Conservation (phyloP, 2,329 filamentous ascomycete species). For the Hymenoscyphus fraxineus region DNA sequence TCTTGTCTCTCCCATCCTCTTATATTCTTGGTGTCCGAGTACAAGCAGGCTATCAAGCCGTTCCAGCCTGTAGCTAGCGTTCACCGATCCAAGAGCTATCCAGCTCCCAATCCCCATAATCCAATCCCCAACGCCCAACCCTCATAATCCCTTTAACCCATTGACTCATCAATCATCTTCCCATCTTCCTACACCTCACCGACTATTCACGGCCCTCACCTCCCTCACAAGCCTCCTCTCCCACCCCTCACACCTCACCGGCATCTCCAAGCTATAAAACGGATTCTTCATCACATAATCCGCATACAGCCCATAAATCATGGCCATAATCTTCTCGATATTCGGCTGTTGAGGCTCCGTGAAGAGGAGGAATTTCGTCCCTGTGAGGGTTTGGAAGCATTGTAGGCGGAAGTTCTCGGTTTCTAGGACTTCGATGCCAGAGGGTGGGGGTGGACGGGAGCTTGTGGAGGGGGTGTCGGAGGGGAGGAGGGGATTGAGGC, state of each 20-base stretch:
- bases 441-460: slow-evolving; percentile 59
- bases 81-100: not conserved
- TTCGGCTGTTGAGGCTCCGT: slow-evolving; percentile 74
- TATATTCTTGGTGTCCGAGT: not conserved
- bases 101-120: not conserved
- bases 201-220: slow-evolving; percentile 67
- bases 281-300: slow-evolving; percentile 99
- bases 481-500: slow-evolving; percentile 55
- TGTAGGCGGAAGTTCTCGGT: slow-evolving; percentile 91
- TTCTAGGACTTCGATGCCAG: slow-evolving; percentile 89
- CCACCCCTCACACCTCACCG: slow-evolving; percentile 90
- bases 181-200: slow-evolving; percentile 39
- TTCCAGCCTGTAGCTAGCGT: not conserved
- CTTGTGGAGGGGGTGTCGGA: slow-evolving; percentile 37
- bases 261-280: slow-evolving; percentile 98
- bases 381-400: slow-evolving; percentile 92
- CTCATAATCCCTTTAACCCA: not conserved
- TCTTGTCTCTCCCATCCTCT: not conserved
- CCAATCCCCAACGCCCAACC: not conserved
- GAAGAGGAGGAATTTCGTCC: slow-evolving; percentile 92
- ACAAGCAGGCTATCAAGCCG: not conserved
- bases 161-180: not conserved
- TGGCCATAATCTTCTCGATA: slow-evolving; percentile 76
- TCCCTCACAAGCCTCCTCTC: slow-evolving; percentile 81
- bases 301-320: slow-evolving; percentile 89